A percentile compares a stretch with the other conserved stretches of the same genome.
Conservation (phyloP, 2,329 filamentous ascomycete genomes). For the Tolypocladium nubicola region DNA sequence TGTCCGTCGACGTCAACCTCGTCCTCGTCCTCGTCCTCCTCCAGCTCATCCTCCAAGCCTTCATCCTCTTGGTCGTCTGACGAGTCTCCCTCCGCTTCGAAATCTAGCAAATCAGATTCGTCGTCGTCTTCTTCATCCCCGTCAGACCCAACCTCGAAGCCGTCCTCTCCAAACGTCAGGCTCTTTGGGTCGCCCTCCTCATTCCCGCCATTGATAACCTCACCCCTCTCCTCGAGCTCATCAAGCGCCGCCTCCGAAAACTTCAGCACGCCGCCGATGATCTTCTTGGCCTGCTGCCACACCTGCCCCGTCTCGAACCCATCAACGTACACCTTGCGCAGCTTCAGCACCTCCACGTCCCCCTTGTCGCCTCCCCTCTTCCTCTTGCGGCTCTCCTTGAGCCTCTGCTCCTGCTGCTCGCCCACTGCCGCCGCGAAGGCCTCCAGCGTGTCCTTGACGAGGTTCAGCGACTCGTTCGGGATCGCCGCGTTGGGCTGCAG, state of each 20-base stretch:
- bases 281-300: conserved; percentile 84
- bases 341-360: conserved; percentile 49
- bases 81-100: conserved; percentile 6
- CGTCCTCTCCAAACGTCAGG: conserved; percentile 16
- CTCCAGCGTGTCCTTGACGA: conserved; percentile 75
- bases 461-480: conserved; percentile 57
- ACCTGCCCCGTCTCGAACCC: conserved; percentile 84
- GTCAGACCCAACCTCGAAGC: conserved; percentile 19
- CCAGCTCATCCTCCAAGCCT: conserved; percentile 21
- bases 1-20: conserved; percentile 23
- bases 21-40: conserved; percentile 17
- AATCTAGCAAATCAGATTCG: conserved; percentile 15
- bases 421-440: conserved; percentile 64
- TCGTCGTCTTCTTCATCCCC: conserved; percentile 19
- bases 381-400: conserved; percentile 65
- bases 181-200: conserved; percentile 21
- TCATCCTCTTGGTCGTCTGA: conserved; percentile 19
- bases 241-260: conserved; percentile 36
- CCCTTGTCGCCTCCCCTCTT: conserved; percentile 50
- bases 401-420: conserved; percentile 57
- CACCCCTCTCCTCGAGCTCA: conserved; percentile 41
- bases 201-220: conserved; percentile 18
- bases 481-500: conserved; percentile 61
- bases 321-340: conserved; percentile 74
- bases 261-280: conserved; percentile 50